Base-by-base conservation (phyloP, 768 basidiomycete genomes). In the Kondoa malvinella region DNA sequence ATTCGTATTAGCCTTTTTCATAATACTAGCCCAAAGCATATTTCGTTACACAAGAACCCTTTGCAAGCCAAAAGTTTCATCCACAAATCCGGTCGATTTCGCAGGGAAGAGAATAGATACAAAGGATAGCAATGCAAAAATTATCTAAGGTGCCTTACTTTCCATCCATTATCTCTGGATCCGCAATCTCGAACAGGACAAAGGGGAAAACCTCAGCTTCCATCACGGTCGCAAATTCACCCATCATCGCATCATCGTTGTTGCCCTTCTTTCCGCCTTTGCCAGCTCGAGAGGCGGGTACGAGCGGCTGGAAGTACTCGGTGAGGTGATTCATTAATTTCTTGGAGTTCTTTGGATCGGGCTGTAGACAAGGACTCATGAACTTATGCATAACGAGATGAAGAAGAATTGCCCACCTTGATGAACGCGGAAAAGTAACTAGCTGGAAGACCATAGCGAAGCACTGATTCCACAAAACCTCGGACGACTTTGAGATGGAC, bases 171-270 rank as follows among this genome's bases (percentile, higher is more conserved):
- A 66, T 56, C 69, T 63, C 40, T 8, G 40, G 40, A 50, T 50
- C 40, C n/a, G 89, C 90, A 65, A 99, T 83, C 77, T 96, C 94
- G 75, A 86, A 92, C 75, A 94, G 76, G 27, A 96, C 89, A 74
- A 96, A 99, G 77, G 94, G 90, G 76, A 87, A 91, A 76, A 87
- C 88, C 77, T 99, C 94, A 76, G 92, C 88, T 75, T 99, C 95
- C 81, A 99, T 83, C 40, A 99, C 79, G 15, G 84, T 83, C 76
- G 91, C 88, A 76, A 88, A 99, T 77, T 99, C 94, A 71, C 92
- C 94, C 16, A 83, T 81, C 67, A 89, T 86, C 3, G 87, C 85
- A 12, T 74, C 73, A 57, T 78, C 80, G 8, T 60, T 68, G 0
- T 26, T 56, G 4, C 72, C 70, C 33, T 57, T 56, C 65, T 66